Evolutionary conservation across 163 green algal species (phyloP).

Genomic region (Coccomyxa subellipsoidea): DNA sequence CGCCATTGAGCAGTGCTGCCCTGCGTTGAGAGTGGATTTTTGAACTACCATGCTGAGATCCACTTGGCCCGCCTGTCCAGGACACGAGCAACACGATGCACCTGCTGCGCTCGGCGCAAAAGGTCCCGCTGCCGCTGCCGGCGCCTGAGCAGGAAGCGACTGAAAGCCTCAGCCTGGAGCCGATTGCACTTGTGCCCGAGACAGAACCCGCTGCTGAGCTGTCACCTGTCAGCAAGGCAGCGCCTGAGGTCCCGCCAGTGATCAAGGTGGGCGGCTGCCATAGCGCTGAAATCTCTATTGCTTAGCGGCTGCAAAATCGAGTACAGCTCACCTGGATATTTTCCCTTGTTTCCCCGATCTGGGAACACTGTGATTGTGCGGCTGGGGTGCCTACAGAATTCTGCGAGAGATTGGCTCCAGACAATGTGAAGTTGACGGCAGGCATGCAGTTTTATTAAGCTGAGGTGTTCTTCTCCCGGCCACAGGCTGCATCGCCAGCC

Average conservation of each 20-base stretch:
- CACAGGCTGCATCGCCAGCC: not conserved
- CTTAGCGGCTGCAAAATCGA: too few relatives aligned
- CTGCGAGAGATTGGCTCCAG: not conserved
- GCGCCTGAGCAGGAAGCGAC: not conserved
- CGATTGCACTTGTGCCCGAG: too few relatives aligned
- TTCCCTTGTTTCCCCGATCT: not conserved
- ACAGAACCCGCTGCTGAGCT: not conserved
- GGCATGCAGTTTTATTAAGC: not conserved
- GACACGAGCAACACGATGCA: slow-evolving; percentile 2
- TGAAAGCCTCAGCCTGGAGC: not conserved
- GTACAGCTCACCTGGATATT: not conserved
- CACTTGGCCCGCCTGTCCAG: too few relatives aligned
- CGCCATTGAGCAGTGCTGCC: too few relatives aligned
- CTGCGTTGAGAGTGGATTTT: too few relatives aligned
- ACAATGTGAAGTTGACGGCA: not conserved
- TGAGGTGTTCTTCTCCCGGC: not conserved
- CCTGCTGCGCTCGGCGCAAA: not conserved
- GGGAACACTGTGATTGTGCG: not conserved
- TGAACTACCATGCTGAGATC: too few relatives aligned
- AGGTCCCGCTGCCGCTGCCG: not conserved
- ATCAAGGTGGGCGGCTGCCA: not conserved
- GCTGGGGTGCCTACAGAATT: not conserved
- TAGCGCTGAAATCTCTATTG: not conserved
- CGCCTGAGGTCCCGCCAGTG: not conserved
- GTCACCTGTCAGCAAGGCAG: not conserved